Evolutionary conservation across 2,329 filamentous ascomycete species (phyloP).

Genomic region (Rugonectria rugulosa): DNA sequence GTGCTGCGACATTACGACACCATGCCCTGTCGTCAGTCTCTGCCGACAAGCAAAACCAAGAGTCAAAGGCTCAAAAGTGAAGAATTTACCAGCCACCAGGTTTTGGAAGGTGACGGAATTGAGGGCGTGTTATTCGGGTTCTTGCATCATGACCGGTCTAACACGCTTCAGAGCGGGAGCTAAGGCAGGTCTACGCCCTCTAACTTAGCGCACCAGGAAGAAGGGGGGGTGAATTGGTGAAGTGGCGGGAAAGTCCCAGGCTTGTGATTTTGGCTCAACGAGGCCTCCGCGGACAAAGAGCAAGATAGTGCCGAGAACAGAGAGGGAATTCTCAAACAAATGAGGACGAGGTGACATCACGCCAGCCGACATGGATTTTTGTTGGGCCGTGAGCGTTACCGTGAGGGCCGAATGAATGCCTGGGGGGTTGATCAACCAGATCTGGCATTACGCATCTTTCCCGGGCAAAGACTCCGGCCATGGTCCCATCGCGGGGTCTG

Average conservation of each 20-base stretch:
- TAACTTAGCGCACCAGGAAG: not conserved
- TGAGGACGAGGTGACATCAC: slow-evolving; percentile 18
- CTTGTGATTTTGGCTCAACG: not conserved
- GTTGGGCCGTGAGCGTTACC: slow-evolving; percentile 8
- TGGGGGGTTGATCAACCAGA: slow-evolving; percentile 15
- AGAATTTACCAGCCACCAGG: slow-evolving; percentile 18
- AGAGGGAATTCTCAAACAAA: no score
- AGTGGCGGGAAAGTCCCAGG: slow-evolving; percentile 10
- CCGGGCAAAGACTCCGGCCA: slow-evolving; percentile 9
- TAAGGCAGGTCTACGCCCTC: slow-evolving; percentile 14
- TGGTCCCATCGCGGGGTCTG: slow-evolving; percentile 12
- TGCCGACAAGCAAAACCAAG: slow-evolving; percentile 4
- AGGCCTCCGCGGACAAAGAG: not conserved
- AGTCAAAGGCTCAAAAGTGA: no score
- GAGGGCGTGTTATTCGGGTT: slow-evolving; percentile 1
- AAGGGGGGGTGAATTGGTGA: slow-evolving; percentile 6
- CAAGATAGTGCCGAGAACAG: no score
- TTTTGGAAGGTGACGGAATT: slow-evolving; percentile 1
- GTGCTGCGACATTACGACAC: slow-evolving; percentile 5
- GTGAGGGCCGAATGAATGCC: slow-evolving; percentile 3
- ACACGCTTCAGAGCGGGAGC: slow-evolving; percentile 23
- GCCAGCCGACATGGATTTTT: slow-evolving; percentile 11
- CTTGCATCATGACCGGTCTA: slow-evolving; percentile 9
- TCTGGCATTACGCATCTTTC: slow-evolving; percentile 21
- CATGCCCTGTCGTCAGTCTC: slow-evolving; percentile 7